phyloP scores from a whole-genome alignment of 2,329 filamentous ascomycete species.

The Talaromyces sp. region DNA sequence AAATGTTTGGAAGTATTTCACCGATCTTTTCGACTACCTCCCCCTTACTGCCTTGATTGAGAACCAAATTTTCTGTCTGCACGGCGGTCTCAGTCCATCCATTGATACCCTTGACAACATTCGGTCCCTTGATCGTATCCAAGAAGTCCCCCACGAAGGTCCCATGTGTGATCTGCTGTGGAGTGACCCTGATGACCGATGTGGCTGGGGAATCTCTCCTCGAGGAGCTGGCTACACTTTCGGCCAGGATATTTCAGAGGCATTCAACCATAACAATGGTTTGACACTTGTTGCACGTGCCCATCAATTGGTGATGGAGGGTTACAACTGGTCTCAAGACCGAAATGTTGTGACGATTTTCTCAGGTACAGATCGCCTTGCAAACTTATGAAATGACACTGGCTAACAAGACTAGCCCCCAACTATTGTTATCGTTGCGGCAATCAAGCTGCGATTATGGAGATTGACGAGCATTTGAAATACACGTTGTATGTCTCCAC shows the following conservation, averaged over 20 bases:
- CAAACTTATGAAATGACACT: neutral
- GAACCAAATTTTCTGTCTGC: conserved; percentile 98
- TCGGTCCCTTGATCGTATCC: conserved; percentile 87
- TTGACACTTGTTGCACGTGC: conserved; percentile 91
- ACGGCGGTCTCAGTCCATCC: conserved; percentile 92
- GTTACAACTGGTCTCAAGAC: conserved; percentile 99
- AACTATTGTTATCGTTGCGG: conserved; percentile 99
- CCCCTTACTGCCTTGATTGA: conserved; percentile 96
- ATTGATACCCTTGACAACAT: conserved; percentile 97
- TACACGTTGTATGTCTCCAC: conserved; percentile 83
- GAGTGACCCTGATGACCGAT: conserved; percentile 96
- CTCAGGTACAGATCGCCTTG: conserved; percentile 57
- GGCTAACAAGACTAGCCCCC: conserved; percentile 51
- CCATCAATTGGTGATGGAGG: conserved; percentile 98
- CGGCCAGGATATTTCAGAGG: conserved; percentile 94
- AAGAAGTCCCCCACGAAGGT: conserved; percentile 96
- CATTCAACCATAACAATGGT: conserved; percentile 98
- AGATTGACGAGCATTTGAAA: conserved; percentile 98
- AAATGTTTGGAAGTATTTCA: conserved; percentile 99
- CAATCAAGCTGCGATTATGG: conserved; percentile 99
- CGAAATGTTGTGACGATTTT: conserved; percentile 98
- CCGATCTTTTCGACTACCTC: conserved; percentile 97
- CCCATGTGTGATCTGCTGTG: conserved; percentile 97
- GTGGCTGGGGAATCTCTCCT: conserved; percentile 92
- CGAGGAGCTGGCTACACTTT: conserved; percentile 94